Conservation (phyloP, 23 red algal species). For the Chondrus crispus region DNA sequence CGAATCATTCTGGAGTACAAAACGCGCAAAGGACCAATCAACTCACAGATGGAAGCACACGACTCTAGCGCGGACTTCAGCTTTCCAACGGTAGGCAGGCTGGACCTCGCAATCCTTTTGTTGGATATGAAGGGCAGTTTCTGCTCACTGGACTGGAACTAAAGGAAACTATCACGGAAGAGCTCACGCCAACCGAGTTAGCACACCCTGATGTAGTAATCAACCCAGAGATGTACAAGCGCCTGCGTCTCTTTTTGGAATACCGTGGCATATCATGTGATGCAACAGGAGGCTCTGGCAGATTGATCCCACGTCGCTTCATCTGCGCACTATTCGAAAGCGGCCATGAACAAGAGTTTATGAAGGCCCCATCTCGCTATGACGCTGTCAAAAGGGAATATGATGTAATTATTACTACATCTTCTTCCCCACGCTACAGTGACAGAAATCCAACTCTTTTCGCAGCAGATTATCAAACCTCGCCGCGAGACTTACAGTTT, state of each 20-base stretch:
- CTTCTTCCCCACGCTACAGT: neutral
- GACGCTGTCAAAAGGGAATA: neutral
- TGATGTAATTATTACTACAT: neutral
- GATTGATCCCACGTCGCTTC: neutral
- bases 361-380: neutral
- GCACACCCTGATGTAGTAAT: neutral
- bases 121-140: neutral
- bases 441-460: no score
- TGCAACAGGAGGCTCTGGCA: neutral
- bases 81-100: neutral
- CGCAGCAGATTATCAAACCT: no score
- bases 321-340: neutral
- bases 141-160: neutral
- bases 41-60: no score
- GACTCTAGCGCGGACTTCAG: no score
- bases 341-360: neutral
- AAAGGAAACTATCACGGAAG: neutral
- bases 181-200: neutral
- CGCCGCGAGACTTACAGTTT: no score
- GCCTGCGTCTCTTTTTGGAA: neutral
- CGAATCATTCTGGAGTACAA: no score
- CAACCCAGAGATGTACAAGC: neutral
- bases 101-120: neutral
- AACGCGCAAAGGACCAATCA: no score
- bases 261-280: neutral